A percentile compares a stretch with the other conserved stretches of the same genome.
phyloP scores from a whole-genome alignment of 2,329 filamentous ascomycete genomes.

The Penicillium hordei region DNA sequence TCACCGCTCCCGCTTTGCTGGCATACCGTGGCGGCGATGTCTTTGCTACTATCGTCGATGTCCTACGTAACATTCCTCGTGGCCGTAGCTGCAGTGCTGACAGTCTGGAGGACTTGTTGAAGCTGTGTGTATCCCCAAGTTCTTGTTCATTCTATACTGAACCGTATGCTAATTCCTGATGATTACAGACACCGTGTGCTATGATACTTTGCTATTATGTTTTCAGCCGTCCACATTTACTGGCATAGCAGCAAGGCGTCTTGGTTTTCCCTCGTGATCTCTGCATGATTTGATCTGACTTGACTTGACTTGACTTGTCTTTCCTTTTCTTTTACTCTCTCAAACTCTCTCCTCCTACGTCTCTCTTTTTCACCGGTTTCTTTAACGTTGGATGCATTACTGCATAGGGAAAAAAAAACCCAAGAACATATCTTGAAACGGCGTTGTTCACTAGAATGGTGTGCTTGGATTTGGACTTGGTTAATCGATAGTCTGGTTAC shows the following conservation, averaged over 20 bases:
- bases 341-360: not conserved
- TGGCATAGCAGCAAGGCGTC: slow-evolving; percentile 13
- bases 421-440: slow-evolving; percentile 2
- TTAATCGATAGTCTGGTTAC: slow-evolving; percentile 13
- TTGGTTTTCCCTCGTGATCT: slow-evolving; percentile 8
- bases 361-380: not conserved
- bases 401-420: not conserved
- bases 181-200: slow-evolving; percentile 33
- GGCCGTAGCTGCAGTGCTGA: slow-evolving; percentile 51
- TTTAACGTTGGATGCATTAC: not conserved
- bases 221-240: not conserved
- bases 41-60: slow-evolving; percentile 83
- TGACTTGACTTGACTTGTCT: not conserved
- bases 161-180: slow-evolving; percentile 5
- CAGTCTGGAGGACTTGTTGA: slow-evolving; percentile 58
- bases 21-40: slow-evolving; percentile 89
- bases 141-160: not conserved
- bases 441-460: slow-evolving; percentile 14
- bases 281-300: not conserved
- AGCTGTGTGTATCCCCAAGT: slow-evolving; percentile 46
- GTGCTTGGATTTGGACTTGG: not conserved
- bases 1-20: slow-evolving; percentile 81
- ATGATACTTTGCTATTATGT: slow-evolving; percentile 13
- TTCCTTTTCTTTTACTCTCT: not conserved
- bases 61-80: slow-evolving; percentile 79